A percentile compares a stretch with the other conserved stretches of the same genome.
Evolutionary conservation across 306 rosid species (phyloP).

Genomic region (Myrica gale): DNA sequence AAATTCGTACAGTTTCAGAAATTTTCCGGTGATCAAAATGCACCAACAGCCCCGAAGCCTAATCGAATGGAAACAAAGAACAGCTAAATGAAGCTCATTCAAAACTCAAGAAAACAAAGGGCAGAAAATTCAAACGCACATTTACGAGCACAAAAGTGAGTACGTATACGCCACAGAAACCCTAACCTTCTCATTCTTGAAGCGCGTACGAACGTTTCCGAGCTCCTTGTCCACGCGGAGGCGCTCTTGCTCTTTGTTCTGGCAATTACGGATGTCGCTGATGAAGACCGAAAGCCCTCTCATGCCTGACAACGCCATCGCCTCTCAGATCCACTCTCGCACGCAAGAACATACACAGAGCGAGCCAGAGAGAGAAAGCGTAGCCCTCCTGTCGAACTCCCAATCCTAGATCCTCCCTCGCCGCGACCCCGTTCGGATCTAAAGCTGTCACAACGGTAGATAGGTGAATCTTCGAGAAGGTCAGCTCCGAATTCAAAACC

Average conservation of each 20-base stretch:
- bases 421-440: slow-evolving; percentile 45
- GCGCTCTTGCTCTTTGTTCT: slow-evolving; percentile 95
- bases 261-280: slow-evolving; percentile 96
- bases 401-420: slow-evolving; percentile 29
- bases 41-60: slow-evolving; percentile 4
- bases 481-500: slow-evolving; percentile 36
- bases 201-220: slow-evolving; percentile 95
- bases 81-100: slow-evolving; percentile 4
- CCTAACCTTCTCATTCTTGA: slow-evolving; percentile 97
- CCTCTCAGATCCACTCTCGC: slow-evolving; percentile 57
- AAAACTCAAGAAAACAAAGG: neutral
- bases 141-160: neutral
- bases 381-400: slow-evolving; percentile 29
- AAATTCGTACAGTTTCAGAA: neutral
- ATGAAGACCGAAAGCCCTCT: slow-evolving; percentile 97
- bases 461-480: slow-evolving; percentile 20
- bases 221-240: slow-evolving; percentile 97
- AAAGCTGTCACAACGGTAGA: slow-evolving; percentile 13
- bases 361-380: slow-evolving; percentile 19
- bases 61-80: neutral
- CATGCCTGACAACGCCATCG: slow-evolving; percentile 98
- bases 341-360: neutral
- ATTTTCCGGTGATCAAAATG: slow-evolving; percentile 1
- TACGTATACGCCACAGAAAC: slow-evolving; percentile 10
- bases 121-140: neutral